Evolutionary conservation across 208 protist genomes (phyloP), one percentile per base, ranked within the genome.

Genomic region (Trypanosoma avium): DNA sequence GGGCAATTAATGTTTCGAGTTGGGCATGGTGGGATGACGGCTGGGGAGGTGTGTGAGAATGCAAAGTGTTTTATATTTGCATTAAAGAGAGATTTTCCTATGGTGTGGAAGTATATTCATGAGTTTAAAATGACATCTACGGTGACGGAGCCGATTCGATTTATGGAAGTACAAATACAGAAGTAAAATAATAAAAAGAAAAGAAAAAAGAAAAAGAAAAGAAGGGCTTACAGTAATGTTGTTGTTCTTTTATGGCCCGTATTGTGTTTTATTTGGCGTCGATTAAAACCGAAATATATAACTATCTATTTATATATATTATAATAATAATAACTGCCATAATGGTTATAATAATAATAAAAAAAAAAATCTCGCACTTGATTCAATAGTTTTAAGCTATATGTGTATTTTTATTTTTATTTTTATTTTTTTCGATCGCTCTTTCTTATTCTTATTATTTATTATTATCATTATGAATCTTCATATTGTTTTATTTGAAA

Each of bases 11-110:
- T 78, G 12, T 72, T 93, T 17, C 86, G 89, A 36, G 84, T 95
- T 24, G 89, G 89, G 0, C 83, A 95, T 56, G 89, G 84, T 40
- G 84, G 77, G 21, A 92, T 95, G 86, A 87, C 79, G 9, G 83
- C 84, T 10, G 89, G 89, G n/a, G 86, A 88, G 32, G 72, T 95
- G 17, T 92, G 86, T 49, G 86, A 89, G 26, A 95, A 95, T 62
- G 86, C 86, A 5, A 95, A 95, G 69, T 59, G 57, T 32, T 88
- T 95, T 52, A 70, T 93, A 43, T 70, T 88, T 35, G 48, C 75
- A 9, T 45, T 95, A 15, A 91, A 92, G 68, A 78, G 81, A 60
- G 82, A 92, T 35, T 93, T 82, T 62, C 89, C 89, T 19, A 85
- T 73, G 15, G 82, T 88, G 59, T 93, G 75, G 74, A 84, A 84